These are phyloP conservation scores for Blepharisma stoltei DNA, from an alignment of 73 alveolate species.

Conservation along the genomic window DNA sequence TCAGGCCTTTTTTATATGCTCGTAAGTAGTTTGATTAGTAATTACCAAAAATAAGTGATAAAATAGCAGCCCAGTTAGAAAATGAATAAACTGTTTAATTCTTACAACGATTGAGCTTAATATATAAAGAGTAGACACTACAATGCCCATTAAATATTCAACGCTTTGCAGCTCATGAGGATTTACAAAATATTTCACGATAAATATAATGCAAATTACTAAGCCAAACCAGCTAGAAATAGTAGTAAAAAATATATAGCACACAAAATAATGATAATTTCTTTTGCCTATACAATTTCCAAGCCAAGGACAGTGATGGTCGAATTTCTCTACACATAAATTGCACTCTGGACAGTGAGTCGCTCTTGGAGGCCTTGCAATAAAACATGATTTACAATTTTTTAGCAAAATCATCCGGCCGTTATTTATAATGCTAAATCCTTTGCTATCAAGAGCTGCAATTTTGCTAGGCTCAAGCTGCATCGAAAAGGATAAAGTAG, in stretches of 20 bases:
- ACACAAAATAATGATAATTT: conserved; percentile 24
- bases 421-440: not conserved
- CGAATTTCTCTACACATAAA: conserved; percentile 37
- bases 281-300: conserved; percentile 42
- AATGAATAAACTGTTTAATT: too few relatives aligned
- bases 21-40: too few relatives aligned
- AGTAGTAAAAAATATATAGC: conserved; percentile 1
- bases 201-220: not conserved
- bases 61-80: too few relatives aligned
- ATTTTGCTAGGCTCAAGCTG: not conserved
- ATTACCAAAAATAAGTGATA: too few relatives aligned
- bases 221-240: not conserved
- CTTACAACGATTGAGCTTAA: too few relatives aligned
- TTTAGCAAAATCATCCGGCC: not conserved
- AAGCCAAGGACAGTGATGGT: conserved; percentile 54
- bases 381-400: conserved; percentile 33
- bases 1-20: too few relatives aligned
- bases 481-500: not conserved
- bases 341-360: conserved; percentile 50
- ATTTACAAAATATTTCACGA: too few relatives aligned
- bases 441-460: not conserved
- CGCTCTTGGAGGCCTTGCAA: conserved; percentile 40
- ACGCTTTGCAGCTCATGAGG: too few relatives aligned
- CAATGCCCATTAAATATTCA: too few relatives aligned
- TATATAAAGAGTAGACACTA: too few relatives aligned